A percentile compares a stretch with the other conserved stretches of the same genome.
Evolutionary conservation across 176 grass and related monocot genomes (phyloP).

Genomic region (Musa beccarii): DNA sequence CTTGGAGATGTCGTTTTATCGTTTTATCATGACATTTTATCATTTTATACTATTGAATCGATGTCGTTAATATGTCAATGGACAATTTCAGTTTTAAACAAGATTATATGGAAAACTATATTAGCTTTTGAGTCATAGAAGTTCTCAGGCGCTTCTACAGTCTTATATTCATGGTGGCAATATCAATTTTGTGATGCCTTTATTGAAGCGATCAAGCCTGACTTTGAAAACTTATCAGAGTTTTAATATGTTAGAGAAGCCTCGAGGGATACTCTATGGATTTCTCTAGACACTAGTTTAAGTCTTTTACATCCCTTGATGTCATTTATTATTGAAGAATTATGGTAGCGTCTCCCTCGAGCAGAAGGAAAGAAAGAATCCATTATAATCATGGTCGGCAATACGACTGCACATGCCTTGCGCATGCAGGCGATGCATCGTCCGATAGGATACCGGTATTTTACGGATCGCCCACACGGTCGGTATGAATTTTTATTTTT

Average conservation of each 20-base stretch:
- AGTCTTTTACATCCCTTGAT: slow-evolving; percentile 76
- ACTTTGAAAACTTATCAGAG: slow-evolving; percentile 51
- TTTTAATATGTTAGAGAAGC: slow-evolving; percentile 42
- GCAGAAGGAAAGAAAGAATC: slow-evolving; percentile 50
- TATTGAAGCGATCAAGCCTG: slow-evolving; percentile 82
- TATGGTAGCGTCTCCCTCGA: slow-evolving; percentile 78
- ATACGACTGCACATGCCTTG: no score
- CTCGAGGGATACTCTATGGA: slow-evolving; percentile 61
- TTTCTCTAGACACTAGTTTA: slow-evolving; percentile 56
- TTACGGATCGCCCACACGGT: no score
- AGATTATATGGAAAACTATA: slow-evolving; percentile 36
- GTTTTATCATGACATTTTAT: no score
- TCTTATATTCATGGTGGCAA: slow-evolving; percentile 86
- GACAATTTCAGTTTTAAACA: no score
- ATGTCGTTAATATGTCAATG: no score
- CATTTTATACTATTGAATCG: no score
- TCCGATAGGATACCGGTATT: no score
- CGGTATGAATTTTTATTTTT: no score
- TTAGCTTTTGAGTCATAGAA: slow-evolving; percentile 69
- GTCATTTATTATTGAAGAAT: slow-evolving; percentile 82
- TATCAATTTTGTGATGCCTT: slow-evolving; percentile 87
- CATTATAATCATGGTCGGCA: no score
- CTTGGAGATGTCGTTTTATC: slow-evolving; percentile 55
- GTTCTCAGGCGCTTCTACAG: slow-evolving; percentile 68
- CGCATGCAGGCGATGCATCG: no score